Evolutionary conservation across 257 asterid genomes (phyloP), one percentile per base, ranked within the genome.

Genomic region (Solanum rostratum): DNA sequence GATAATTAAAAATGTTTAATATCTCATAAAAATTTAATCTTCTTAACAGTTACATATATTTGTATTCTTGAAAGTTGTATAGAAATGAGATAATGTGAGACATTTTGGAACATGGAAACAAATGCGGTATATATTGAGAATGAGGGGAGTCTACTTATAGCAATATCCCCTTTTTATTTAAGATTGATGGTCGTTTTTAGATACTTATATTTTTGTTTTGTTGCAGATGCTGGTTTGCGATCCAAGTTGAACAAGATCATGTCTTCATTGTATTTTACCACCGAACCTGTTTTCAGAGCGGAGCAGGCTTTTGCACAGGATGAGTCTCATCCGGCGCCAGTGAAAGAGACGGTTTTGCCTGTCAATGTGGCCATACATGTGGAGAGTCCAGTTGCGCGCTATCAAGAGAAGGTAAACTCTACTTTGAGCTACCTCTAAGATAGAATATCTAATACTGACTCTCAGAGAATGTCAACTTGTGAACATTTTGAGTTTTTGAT

Each of bases 221-320:
- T 83, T 49, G 81, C 84, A 94, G 97, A 93, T 90, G 89, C 94
- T 52, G 88, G 90, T 11, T 76, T 93, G 90, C 88, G 94, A 88
- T 88, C 86, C 82, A 93, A 92, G 89, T 84, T 93, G 43, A 83
- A 90, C 63, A 93, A 91, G 88, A 92, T 95, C 22, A 90, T 93
- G 94, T 93, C 92, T 39, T 94, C 99, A 0, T 95, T 94, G 15
- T 94, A 90, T 88, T 90, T 88, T 84, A 91, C 92, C 5, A 84
- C 88, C 0, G 91, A 88, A 85, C 93, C 95, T 41, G 89, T 29
- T 29, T 62, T 82, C 85, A 92, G 92, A 85, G 88, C 92, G 88
- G 93, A 62, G 27, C 70, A 88, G 14, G 92, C 91, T 71, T 92
- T 92, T 84, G 92, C 92, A 9, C 92, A 87, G 74, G 90, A 89